Percentiles rank a stretch among this genome's conserved stretches.
Conservation (phyloP, 208 protist species). For the Acanthamoeba quina region DNA sequence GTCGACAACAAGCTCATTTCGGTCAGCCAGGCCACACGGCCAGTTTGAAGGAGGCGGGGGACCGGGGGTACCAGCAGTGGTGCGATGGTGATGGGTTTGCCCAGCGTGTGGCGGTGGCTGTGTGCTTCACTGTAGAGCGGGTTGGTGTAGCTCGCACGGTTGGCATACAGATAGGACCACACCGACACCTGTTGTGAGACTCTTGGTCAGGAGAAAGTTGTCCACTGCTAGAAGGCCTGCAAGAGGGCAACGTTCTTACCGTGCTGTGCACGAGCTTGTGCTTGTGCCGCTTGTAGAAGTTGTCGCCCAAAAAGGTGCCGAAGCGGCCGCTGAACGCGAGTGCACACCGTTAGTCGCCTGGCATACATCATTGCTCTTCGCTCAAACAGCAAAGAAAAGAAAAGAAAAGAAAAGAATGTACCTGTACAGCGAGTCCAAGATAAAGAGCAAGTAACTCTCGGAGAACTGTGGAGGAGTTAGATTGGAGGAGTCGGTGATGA, state of each 20-base stretch:
- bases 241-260: neutral
- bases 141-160: slow-evolving; percentile 17
- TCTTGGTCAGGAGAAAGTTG: neutral
- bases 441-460: slow-evolving; percentile 50
- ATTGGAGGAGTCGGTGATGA: too few relatives aligned
- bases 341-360: neutral
- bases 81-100: neutral
- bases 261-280: slow-evolving; percentile 66
- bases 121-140: slow-evolving; percentile 14
- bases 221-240: neutral
- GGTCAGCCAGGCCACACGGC: neutral
- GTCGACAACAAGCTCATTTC: neutral
- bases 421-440: slow-evolving; percentile 62
- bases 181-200: slow-evolving; percentile 10
- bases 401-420: neutral
- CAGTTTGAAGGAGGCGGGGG: neutral
- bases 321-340: slow-evolving; percentile 25
- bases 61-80: neutral
- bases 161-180: slow-evolving; percentile 48
- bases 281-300: slow-evolving; percentile 54
- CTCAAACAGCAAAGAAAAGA: neutral
- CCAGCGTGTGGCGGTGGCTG: neutral
- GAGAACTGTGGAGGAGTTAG: slow-evolving; percentile 24
- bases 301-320: slow-evolving; percentile 52
- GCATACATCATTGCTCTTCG: neutral